These are phyloP conservation scores for Colletotrichum horii DNA, from an alignment of 2,329 filamentous ascomycete species.

Conservation along the genomic window DNA sequence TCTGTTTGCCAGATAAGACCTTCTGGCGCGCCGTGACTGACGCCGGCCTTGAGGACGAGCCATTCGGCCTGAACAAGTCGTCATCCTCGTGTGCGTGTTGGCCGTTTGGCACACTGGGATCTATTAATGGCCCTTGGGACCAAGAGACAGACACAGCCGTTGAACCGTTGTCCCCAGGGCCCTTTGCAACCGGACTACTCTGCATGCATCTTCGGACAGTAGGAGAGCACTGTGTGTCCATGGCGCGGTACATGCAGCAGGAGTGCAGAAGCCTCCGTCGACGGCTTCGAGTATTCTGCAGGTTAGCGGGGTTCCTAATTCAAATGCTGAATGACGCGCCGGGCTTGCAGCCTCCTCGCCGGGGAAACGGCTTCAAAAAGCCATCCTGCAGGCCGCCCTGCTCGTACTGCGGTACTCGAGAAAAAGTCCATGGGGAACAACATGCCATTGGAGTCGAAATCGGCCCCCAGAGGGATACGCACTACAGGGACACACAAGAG, in stretches of 20 bases:
- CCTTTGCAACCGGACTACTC: background rate
- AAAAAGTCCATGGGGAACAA: background rate
- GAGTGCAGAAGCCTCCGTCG: background rate
- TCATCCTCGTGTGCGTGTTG: background rate
- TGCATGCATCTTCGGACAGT: background rate
- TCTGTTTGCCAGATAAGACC: background rate
- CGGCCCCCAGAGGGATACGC: background rate
- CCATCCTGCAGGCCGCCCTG: background rate
- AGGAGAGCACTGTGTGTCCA: background rate
- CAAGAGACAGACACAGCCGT: background rate
- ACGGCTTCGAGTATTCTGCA: background rate
- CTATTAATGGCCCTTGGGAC: background rate
- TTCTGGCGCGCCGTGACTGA: background rate
- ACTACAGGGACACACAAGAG: background rate
- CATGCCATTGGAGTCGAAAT: background rate
- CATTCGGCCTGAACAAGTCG: background rate
- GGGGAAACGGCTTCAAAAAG: background rate
- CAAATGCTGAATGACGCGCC: conserved; percentile 8
- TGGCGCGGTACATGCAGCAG: background rate
- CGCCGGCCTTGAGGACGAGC: background rate
- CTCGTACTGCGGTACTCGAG: background rate
- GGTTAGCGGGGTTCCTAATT: background rate
- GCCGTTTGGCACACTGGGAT: background rate
- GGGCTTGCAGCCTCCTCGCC: background rate
- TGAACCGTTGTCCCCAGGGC: background rate